Evolutionary conservation across 2,329 filamentous ascomycete species (phyloP), one percentile per base, ranked within the genome.

Genomic region (Aspergillus felis): DNA sequence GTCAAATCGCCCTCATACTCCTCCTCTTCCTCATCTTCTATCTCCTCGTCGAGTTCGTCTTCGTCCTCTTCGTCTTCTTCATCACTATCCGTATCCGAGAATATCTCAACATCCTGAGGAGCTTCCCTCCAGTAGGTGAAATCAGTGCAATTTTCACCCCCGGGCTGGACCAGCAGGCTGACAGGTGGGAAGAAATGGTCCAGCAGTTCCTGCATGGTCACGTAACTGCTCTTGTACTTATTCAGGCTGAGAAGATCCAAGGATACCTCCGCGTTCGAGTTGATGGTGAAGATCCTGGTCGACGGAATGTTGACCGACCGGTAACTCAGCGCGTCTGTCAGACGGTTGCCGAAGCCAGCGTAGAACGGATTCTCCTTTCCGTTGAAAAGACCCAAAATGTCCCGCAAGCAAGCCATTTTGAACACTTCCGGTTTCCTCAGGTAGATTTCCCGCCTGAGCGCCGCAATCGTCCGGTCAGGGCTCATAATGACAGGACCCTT

Each of bases 161-260:
- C 93, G 48, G 90, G 89, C 67, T 90, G 91, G 20, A 97, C 87
- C 29, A 99, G 81, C 27, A 92, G 87, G 61, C 88, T 91, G 12
- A 96, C 88, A 1, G 95, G 91, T 6, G 94, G 94, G 74, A 99
- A 99, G 78, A 96, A 97, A 74, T 99, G 94, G 71, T 99, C 94
- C 6, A 99, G 91, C 58, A 99, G 88, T 74, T 99, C 95, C 59
- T 91, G 88, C 87, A 99, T 99, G 68, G 91, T 92, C 61, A 96
- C 91, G 71, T 99, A 99, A 62, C 90, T 96, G 68, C 95, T 93
- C 78, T 94, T 96, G 72, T 97, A 90, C 73, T 92, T 95, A 76
- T 96, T 97, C 55, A 97, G 82, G 61, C 87, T 93, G 47, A 97
- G 79, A 48, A 99, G 80, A 71, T 97, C 93, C 24, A 99, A 80